Percentiles rank a stretch among this genome's conserved stretches.
phyloP scores from a whole-genome alignment of 768 basidiomycete genomes.

The Megacollybia marginata region DNA sequence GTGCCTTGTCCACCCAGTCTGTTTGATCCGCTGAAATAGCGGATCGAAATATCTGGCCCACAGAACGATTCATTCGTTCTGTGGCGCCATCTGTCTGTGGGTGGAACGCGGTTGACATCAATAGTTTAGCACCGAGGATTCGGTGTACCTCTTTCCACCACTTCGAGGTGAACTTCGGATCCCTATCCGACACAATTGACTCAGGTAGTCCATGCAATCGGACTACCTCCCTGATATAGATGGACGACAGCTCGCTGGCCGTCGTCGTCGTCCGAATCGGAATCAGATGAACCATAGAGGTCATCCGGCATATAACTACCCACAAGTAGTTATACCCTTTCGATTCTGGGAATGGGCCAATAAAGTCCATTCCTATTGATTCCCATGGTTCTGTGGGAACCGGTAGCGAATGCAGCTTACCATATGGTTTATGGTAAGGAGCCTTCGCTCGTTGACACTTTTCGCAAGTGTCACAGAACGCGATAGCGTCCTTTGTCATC shows the following conservation, averaged over 20 bases:
- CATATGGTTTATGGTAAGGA: not conserved
- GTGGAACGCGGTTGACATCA: not conserved
- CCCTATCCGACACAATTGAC: not conserved
- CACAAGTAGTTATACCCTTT: not conserved
- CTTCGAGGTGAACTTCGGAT: not conserved
- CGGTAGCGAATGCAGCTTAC: not conserved
- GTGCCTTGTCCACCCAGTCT: constrained; percentile 10
- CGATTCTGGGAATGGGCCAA: not conserved
- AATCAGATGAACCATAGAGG: not conserved
- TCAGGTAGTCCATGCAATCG: not conserved
- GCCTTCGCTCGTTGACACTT: not conserved
- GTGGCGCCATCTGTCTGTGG: not conserved
- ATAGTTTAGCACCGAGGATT: not conserved
- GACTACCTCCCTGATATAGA: not conserved
- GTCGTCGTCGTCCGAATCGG: not conserved
- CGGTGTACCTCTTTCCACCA: not conserved
- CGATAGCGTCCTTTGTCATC: not conserved
- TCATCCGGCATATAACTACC: not conserved
- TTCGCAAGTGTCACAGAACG: not conserved
- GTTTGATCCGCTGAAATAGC: constrained; percentile 7
- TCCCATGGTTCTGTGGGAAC: not conserved
- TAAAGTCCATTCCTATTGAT: not conserved
- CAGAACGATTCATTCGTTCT: not conserved
- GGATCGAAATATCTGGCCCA: not conserved
- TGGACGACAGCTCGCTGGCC: not conserved